Conservation (phyloP, 345 rosid genomes). For the Salix udensis region DNA sequence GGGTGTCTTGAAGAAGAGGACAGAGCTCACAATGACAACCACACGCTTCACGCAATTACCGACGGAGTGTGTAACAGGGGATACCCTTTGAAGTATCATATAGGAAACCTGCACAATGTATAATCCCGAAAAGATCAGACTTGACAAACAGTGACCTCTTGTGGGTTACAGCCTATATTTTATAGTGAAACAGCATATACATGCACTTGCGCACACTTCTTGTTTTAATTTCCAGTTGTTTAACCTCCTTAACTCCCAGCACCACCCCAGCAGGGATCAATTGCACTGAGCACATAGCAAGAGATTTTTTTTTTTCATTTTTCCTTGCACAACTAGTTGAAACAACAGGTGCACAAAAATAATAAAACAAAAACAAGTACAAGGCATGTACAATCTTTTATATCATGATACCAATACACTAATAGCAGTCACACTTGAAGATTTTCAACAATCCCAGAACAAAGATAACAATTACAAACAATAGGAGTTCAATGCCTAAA, state of each 20-base stretch:
- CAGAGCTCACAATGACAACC: conserved; percentile 99
- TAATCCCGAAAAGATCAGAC: neutral
- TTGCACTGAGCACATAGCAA: neutral
- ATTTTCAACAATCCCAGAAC: neutral
- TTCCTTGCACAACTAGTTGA: neutral
- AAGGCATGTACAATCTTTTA: neutral
- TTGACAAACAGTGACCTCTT: neutral
- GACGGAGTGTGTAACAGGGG: conserved; percentile 96
- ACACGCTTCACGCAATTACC: conserved; percentile 99
- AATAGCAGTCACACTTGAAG: neutral
- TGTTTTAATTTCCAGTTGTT: neutral
- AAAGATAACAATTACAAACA: neutral
- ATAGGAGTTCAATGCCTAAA: neutral
- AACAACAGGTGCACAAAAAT: neutral
- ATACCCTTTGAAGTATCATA: conserved; percentile 91
- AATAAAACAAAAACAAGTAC: neutral
- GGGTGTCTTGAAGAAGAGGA: conserved; percentile 77
- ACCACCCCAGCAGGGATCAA: neutral
- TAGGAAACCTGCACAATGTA: conserved; percentile 74
- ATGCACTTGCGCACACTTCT: neutral
- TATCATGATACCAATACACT: neutral
- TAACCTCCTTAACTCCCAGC: neutral
- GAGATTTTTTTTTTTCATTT: neutral
- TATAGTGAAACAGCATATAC: neutral
- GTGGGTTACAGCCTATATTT: neutral